These are phyloP conservation scores for Clitoria ternatea DNA, from an alignment of 306 rosid species.

Conservation along the genomic window DNA sequence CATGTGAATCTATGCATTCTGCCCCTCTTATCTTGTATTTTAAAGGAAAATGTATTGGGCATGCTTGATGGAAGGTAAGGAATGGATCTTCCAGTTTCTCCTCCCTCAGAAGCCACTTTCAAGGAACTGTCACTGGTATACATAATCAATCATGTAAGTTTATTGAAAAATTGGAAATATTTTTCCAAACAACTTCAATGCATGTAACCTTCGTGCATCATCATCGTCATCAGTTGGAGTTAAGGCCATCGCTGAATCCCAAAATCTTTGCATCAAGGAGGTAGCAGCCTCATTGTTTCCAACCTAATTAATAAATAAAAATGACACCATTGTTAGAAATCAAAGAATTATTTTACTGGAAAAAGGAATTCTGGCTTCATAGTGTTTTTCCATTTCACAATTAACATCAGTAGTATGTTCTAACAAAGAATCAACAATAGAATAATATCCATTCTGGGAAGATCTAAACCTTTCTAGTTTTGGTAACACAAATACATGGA, in stretches of 20 bases:
- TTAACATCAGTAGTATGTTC: not conserved
- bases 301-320: slow-evolving; percentile 46
- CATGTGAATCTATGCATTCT: slow-evolving; percentile 90
- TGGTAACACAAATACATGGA: not conserved
- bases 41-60: slow-evolving; percentile 67
- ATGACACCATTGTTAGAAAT: slow-evolving; percentile 1
- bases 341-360: not conserved
- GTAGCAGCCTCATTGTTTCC: slow-evolving; percentile 78
- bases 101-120: slow-evolving; percentile 82
- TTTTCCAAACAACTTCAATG: not conserved
- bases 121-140: slow-evolving; percentile 76
- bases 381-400: slow-evolving; percentile 10
- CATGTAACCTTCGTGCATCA: slow-evolving; percentile 65
- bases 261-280: slow-evolving; percentile 89
- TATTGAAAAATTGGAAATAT: not conserved
- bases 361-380: not conserved
- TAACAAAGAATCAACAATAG: not conserved
- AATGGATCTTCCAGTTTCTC: slow-evolving; percentile 63
- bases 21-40: slow-evolving; percentile 83
- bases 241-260: slow-evolving; percentile 97
- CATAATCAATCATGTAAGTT: slow-evolving; percentile 28
- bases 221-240: slow-evolving; percentile 73
- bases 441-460: not conserved
- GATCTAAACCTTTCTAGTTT: not conserved
- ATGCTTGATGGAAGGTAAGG: slow-evolving; percentile 43